Evolutionary conservation across 805 yeast genomes (phyloP), one percentile per base, ranked within the genome.

Genomic region (Jamesozyma spencerorum): DNA sequence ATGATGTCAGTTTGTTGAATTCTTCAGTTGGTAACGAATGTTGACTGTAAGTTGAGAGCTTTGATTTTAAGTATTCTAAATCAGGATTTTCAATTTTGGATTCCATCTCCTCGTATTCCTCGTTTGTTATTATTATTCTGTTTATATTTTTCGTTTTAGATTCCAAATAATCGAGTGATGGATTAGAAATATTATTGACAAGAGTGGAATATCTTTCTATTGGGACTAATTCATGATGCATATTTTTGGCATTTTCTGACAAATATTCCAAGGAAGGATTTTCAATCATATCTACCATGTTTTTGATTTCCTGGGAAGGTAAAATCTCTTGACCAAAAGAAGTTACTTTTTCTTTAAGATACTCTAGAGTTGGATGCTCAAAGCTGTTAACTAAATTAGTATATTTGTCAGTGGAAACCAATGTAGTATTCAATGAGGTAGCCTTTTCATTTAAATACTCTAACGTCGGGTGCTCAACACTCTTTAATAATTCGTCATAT

Each of bases 281-380:
- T 43, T 30, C 37, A 24, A 20, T 18, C 14, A 12, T 13, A 12
- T 31, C 13, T 12, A 38, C n/a, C 18, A 50, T 14, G 13, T 39
- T 31, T 17, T 44, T 41, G 27, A 47, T 45, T 5, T 42, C 45
- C 4, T 39, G 38, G 2, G 34, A 28, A 18, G 48, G 38, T 3
- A 66, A 31, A 14, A 62, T 39, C 20, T 45, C 41, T 28, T 50
- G 42, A 6, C 56, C 56, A 3, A 47, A 34, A 1, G 47, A 39
- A 17, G 41, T 36, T 1, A 47, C 41, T 24, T 59, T 58, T 27
- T 51, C 46, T 2, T 46, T 47, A 22, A 59, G 38, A 22, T 54
- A 55, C 12, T 50, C 54, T n/a, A 48, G 17, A 5, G 57, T 41
- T 34, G 60, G 62, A 13, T 46, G 40, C 1, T 49, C 47, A 11